These are phyloP conservation scores for Plectosphaerella plurivora DNA, from an alignment of 2,329 filamentous ascomycete genomes.

Conservation along the genomic window DNA sequence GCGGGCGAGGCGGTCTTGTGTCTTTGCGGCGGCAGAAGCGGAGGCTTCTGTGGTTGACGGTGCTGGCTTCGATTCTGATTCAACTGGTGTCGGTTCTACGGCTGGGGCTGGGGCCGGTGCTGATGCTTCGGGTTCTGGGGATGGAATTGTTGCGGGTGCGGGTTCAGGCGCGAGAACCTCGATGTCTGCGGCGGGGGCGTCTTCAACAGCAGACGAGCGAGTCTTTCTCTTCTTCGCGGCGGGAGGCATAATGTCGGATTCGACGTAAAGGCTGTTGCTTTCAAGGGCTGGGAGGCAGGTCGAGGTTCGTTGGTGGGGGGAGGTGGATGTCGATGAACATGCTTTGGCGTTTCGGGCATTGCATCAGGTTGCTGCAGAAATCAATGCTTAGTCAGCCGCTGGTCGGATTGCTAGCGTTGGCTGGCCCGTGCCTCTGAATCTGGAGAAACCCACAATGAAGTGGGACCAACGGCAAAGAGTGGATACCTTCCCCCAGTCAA, in stretches of 20 bases:
- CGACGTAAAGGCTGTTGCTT: too few relatives aligned
- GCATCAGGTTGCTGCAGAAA: too few relatives aligned
- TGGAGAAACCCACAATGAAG: too few relatives aligned
- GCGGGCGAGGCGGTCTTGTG: conserved; percentile 67
- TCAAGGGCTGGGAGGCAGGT: too few relatives aligned
- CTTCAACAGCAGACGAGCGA: conserved; percentile 14
- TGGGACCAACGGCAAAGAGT: too few relatives aligned
- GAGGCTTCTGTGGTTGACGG: conserved; percentile 9
- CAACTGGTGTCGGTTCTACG: conserved; percentile 2
- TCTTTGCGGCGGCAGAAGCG: conserved; percentile 32
- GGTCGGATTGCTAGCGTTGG: too few relatives aligned
- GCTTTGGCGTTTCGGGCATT: too few relatives aligned
- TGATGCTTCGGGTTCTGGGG: neutral
- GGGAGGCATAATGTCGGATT: conserved; percentile 25
- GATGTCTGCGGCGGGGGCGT: conserved; percentile 11
- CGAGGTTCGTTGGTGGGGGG: too few relatives aligned
- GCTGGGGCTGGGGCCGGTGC: conserved; percentile 9
- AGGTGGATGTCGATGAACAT: too few relatives aligned
- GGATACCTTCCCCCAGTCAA: too few relatives aligned
- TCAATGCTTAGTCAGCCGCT: too few relatives aligned
- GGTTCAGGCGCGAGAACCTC: neutral
- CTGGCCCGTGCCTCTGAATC: too few relatives aligned
- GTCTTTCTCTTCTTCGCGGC: conserved; percentile 42
- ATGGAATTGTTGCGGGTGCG: neutral
- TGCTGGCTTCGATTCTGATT: neutral